Evolutionary conservation across 2,329 filamentous ascomycete species (phyloP), one percentile per base, ranked within the genome.

Genomic region (Ophiosphaerella korrae): DNA sequence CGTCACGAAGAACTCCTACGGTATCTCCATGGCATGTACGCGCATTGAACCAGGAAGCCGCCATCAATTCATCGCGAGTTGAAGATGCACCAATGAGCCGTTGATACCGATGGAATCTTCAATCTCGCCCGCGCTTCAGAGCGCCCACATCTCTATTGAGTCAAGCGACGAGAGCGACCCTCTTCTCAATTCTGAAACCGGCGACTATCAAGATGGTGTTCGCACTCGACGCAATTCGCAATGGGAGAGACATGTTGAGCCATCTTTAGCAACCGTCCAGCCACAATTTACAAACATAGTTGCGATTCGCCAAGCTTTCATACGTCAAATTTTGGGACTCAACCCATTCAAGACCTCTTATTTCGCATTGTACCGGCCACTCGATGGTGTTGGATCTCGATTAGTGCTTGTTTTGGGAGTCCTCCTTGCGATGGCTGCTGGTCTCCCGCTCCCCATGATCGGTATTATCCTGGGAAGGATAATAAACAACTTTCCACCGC

Each of bases 371-470:
- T 82, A 78, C 62, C 68, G 74, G 18, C 73, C 77, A 8, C 59
- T 82, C 53, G 72, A 77, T 31, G 73, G 75, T 38, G 45, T 63
- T n/a, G 59, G 67, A 23, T 78, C 76, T 53, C 67, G 70, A 55
- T 23, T 54, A 1, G 70, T 76, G 9, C 64, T 76, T 2, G 48
- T 60, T 12, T 45, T 63, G 12, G 76, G 70, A 5, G 64, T 73
- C 13, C 7, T 75, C 5, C 65, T 74, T 18, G 79, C 83, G 35
- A 78, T 83, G 34, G 79, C 77, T 11, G 79, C 83, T 13, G 84
- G 84, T 35, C 75, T 84, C 6, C 84, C 84, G 1, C 82, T 86
- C 14, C 84, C 82, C 13, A 72, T 87, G n/a, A 83, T 87, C 66
- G 84, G 82, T 33, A 80, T 88, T 47, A 76, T 80, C 16, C 77